phyloP scores from a whole-genome alignment of 148 eudicot species.

The Vaccinium macrocarpon region DNA sequence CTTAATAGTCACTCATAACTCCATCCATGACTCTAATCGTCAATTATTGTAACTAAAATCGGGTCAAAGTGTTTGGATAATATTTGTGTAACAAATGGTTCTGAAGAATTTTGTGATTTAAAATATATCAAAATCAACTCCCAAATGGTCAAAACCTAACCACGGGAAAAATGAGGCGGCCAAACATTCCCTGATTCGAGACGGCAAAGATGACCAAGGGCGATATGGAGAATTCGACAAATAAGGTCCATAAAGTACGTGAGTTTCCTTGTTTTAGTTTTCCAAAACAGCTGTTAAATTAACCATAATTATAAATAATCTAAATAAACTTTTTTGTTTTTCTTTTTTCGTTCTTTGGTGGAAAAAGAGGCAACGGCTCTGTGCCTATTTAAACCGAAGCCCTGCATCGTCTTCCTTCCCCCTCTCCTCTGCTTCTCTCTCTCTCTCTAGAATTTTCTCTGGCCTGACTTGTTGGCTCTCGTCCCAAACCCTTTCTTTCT shows the following conservation, averaged over 20 bases:
- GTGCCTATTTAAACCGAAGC: constrained; percentile 34
- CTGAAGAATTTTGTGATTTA: too few species aligned
- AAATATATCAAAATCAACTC: too few species aligned
- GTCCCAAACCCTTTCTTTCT: not conserved
- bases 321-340: not conserved
- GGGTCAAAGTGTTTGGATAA: too few species aligned
- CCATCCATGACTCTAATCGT: too few species aligned
- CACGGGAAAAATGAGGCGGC: too few species aligned
- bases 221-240: not conserved
- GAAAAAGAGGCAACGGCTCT: constrained; percentile 14
- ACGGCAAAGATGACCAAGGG: not conserved
- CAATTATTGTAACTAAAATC: too few species aligned
- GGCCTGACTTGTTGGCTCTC: constrained; percentile 7
- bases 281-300: not conserved
- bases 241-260: not conserved
- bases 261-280: not conserved
- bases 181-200: too few species aligned
- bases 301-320: not conserved
- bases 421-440: constrained; percentile 26
- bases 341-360: not conserved
- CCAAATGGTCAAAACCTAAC: too few species aligned
- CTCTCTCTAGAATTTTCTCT: constrained; percentile 7
- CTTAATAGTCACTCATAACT: too few species aligned
- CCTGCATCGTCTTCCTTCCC: constrained; percentile 22
- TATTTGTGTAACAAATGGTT: too few species aligned